phyloP scores from a whole-genome alignment of 495 filamentous ascomycete genomes.

The Cairneyella variabilis region DNA sequence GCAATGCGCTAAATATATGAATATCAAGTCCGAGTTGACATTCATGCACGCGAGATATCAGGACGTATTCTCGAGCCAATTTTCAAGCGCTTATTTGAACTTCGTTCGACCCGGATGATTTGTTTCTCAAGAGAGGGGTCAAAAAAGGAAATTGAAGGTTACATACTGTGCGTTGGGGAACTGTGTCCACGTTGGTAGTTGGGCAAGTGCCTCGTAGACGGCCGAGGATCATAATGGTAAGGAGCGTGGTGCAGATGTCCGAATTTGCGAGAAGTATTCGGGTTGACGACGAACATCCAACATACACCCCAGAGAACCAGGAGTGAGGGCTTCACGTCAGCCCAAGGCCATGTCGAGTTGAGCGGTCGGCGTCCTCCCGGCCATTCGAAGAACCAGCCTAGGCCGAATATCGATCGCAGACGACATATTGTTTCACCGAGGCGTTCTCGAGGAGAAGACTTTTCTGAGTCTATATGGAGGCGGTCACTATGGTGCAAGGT shows the following conservation, averaged over 20 bases:
- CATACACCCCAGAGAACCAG: slow-evolving; percentile 18
- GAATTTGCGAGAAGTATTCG: too few species aligned
- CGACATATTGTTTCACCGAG: slow-evolving; percentile 1
- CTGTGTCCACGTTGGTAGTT: too few species aligned
- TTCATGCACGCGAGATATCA: too few species aligned
- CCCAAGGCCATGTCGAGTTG: slow-evolving; percentile 24
- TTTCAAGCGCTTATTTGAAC: too few species aligned
- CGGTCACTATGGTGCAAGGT: too few species aligned
- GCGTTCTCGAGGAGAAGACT: neutral
- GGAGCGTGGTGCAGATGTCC: neutral
- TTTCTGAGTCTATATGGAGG: neutral
- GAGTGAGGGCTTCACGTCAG: slow-evolving; percentile 17
- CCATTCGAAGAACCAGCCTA: slow-evolving; percentile 24
- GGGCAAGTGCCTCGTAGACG: neutral
- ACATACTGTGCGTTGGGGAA: too few species aligned
- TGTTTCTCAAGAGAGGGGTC: too few species aligned
- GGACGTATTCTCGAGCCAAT: too few species aligned
- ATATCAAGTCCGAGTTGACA: too few species aligned
- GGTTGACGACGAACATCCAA: slow-evolving; percentile 22
- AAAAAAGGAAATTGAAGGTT: too few species aligned
- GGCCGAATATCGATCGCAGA: slow-evolving; percentile 3
- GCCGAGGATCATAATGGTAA: neutral
- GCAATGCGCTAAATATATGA: too few species aligned
- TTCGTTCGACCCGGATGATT: too few species aligned
- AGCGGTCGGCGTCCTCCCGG: slow-evolving; percentile 9